Evolutionary conservation across 345 rosid genomes (phyloP), one percentile per base, ranked within the genome.

Genomic region (Nephelium lappaceum): DNA sequence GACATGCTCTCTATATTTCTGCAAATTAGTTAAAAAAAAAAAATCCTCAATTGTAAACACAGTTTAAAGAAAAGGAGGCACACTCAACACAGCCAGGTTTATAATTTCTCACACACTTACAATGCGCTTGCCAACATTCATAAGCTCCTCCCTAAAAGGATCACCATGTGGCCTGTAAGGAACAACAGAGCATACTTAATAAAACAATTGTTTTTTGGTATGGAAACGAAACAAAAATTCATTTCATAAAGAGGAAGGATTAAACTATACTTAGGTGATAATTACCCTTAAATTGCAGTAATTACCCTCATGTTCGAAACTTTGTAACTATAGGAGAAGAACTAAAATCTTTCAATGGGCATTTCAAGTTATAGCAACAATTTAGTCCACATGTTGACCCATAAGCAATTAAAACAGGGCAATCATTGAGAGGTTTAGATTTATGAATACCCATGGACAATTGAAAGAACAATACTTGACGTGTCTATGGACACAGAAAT

Each of bases 81-180:
- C 18, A 51, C 23, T 23, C 5, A n/a, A 25, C 39, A 11, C 15
- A 15, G n/a, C 65, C 47, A 38, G 47, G 71, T 8, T 51, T 41
- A 63, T 31, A 61, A 67, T 70, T 69, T 86, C 95, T 85, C 83
- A 96, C 99, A 96, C 85, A 83, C 88, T 93, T 79, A 94, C 85
- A 83, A 96, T 96, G 80, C 85, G 93, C 85, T 96, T 97, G 45
- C 99, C 98, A 88, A 91, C 91, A 77, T 82, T 89, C 89, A 80
- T 89, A 79, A 96, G 92, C 87, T 92, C 94, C 86, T 94, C 96
- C 82, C 82, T 86, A 81, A 93, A 91, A 79, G 84, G 66, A 88
- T 89, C 97, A 73, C 95, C 97, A 82, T 93, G 95, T 73, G 97
- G 97, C 94, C 99, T 96, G 89, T 23, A 80, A 81, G 47, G 73